Percentiles rank a stretch among this genome's conserved stretches.
Evolutionary conservation across 352 stramenopile genomes (phyloP).

Genomic region (Halophytophthora polymorphica): DNA sequence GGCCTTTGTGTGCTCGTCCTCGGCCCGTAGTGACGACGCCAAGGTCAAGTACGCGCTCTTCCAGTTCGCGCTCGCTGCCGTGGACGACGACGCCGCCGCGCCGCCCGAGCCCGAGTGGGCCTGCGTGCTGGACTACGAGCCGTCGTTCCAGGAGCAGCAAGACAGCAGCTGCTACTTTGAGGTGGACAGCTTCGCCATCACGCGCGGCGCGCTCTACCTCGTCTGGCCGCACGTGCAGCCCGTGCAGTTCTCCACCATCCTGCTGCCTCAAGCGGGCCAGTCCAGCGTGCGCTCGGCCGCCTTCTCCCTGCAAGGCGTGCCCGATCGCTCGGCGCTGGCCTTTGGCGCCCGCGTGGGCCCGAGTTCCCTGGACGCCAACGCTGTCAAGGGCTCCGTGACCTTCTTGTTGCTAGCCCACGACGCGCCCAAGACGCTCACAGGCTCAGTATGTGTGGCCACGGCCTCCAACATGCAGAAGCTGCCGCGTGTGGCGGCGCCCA

Average conservation of each 20-base stretch:
- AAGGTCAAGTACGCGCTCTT: slow-evolving; percentile 73
- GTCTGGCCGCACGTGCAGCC: slow-evolving; percentile 60
- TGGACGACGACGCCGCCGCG: slow-evolving; percentile 16
- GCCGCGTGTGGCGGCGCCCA: slow-evolving; percentile 24
- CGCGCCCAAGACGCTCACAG: slow-evolving; percentile 20
- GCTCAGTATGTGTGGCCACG: slow-evolving; percentile 59
- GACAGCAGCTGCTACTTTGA: slow-evolving; percentile 44
- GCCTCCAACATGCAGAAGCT: slow-evolving; percentile 67
- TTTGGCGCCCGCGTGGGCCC: slow-evolving; percentile 56
- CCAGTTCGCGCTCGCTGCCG: slow-evolving; percentile 46
- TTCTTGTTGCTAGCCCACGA: slow-evolving; percentile 62
- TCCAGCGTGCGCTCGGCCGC: slow-evolving; percentile 48
- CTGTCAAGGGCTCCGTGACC: slow-evolving; percentile 62
- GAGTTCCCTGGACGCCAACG: slow-evolving; percentile 43
- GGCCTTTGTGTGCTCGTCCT: slow-evolving; percentile 62
- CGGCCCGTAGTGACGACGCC: slow-evolving; percentile 24
- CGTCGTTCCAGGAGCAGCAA: slow-evolving; percentile 38
- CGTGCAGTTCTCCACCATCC: slow-evolving; percentile 62
- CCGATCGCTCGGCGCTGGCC: slow-evolving; percentile 39
- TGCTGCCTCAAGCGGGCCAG: slow-evolving; percentile 48
- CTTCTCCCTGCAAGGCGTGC: slow-evolving; percentile 70
- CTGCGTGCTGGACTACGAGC: slow-evolving; percentile 68
- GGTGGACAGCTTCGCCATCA: slow-evolving; percentile 62
- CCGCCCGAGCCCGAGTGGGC: slow-evolving; percentile 52
- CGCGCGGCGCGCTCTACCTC: slow-evolving; percentile 58